phyloP scores from a whole-genome alignment of 768 basidiomycete species.

The Leccinum uliginosum region DNA sequence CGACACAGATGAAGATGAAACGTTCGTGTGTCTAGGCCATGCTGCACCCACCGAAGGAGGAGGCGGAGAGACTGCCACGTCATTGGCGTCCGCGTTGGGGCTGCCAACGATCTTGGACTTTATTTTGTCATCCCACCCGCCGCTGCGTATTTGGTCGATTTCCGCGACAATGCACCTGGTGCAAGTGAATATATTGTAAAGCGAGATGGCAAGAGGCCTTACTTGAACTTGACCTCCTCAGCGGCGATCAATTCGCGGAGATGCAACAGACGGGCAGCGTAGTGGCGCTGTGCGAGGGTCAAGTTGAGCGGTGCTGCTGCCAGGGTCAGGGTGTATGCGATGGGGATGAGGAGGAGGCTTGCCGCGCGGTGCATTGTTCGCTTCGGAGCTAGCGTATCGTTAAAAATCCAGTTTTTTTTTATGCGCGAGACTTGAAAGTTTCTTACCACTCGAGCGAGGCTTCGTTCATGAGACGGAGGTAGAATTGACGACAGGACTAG shows the following conservation, averaged over 20 bases:
- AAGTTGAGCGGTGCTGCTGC: slow-evolving; percentile 58
- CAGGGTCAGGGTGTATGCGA: slow-evolving; percentile 5
- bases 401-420: not conserved
- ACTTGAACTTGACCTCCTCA: slow-evolving; percentile 82
- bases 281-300: slow-evolving; percentile 72
- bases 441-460: slow-evolving; percentile 62
- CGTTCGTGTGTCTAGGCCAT: not conserved
- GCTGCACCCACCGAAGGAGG: slow-evolving; percentile 10
- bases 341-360: slow-evolving; percentile 13
- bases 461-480: slow-evolving; percentile 64
- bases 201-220: slow-evolving; percentile 12
- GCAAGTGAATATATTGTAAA: not conserved
- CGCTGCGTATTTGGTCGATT: slow-evolving; percentile 71
- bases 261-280: slow-evolving; percentile 63
- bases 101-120: slow-evolving; percentile 28
- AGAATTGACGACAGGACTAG: slow-evolving; percentile 67
- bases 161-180: slow-evolving; percentile 62
- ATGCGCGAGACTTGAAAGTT: not conserved
- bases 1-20: not conserved
- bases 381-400: slow-evolving; percentile 42
- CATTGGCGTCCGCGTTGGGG: slow-evolving; percentile 4
- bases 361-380: slow-evolving; percentile 53
- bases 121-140: slow-evolving; percentile 58
- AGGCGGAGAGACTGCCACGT: not conserved
- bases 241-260: slow-evolving; percentile 63